phyloP scores from a whole-genome alignment of 139 green algal genomes.

The Chlorella sorokiniana region DNA sequence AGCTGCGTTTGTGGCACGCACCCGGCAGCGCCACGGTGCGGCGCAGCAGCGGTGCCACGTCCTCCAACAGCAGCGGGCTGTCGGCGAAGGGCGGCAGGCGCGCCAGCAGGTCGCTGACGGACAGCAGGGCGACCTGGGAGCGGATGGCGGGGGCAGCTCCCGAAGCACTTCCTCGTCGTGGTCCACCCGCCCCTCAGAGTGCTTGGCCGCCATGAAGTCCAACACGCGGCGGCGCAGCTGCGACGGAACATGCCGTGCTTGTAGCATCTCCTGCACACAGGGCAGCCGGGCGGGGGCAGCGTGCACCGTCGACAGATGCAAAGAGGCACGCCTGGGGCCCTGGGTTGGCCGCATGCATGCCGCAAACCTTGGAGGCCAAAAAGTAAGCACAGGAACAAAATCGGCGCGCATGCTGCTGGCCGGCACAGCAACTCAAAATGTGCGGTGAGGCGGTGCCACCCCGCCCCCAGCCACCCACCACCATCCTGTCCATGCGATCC shows the following conservation, averaged over 20 bases:
- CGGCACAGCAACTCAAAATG: not conserved
- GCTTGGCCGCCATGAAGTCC: not conserved
- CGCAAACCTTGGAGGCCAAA: too few relatives aligned
- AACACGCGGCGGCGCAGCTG: not conserved
- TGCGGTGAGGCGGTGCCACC: too few relatives aligned
- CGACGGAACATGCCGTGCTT: not conserved
- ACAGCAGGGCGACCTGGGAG: not conserved
- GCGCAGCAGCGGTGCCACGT: slow-evolving; percentile 2
- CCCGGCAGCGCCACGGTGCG: slow-evolving; percentile 3
- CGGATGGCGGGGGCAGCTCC: not conserved
- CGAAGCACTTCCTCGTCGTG: not conserved
- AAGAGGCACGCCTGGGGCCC: too few relatives aligned
- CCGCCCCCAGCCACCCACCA: not conserved
- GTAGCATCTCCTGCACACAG: not conserved
- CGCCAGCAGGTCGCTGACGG: not conserved
- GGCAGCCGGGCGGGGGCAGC: too few relatives aligned
- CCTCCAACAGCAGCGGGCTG: not conserved
- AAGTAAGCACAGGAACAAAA: not conserved
- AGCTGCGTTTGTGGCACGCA: not conserved
- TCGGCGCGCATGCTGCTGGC: not conserved
- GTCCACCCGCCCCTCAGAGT: not conserved
- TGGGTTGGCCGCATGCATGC: too few relatives aligned
- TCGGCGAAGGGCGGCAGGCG: not conserved
- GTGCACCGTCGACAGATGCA: too few relatives aligned
- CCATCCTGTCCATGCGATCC: not conserved